Base-by-base conservation (phyloP, 768 basidiomycete species). In the Steccherinum ochraceum region DNA sequence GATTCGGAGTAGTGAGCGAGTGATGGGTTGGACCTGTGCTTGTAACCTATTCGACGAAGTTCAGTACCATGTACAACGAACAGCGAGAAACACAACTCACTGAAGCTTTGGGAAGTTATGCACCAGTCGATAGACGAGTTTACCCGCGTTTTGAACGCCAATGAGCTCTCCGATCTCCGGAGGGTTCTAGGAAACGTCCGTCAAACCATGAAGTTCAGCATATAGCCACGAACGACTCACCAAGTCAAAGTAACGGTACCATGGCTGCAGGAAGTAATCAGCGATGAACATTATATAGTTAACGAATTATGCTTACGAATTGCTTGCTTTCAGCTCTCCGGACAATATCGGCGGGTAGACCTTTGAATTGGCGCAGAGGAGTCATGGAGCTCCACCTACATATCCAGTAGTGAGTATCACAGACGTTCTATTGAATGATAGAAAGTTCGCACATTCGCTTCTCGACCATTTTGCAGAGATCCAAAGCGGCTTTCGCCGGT, bases 321-420 rank as follows among this genome's bases (percentile, higher is more conserved):
- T 98, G 95, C 66, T 98, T 98, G 13, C 90, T 86, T 67, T 98
- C 95, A 0, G 94, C 93, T 62, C 94, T 93, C 23, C 89, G 72
- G 45, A 94, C 72, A 26, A 95, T 84, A 44, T 95, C 91, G 18
- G 76, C 65, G 0, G 93, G 94, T 0, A 95, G 85, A 57, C 87
- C 86, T 65, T 86, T 92, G 77, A 98, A 98, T 64, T 99, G 96
- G 30, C 96, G 80, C 30, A 98, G 76, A 5, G 95, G 94, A 0
- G 94, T 93, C 94, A 98, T 98, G 0, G 93, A 93, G 26, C 84
- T 84, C 95, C 95, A 98, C 88, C 90, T 93, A 49, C 57, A 48
- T 55, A 41, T 11, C 7, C 5, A 30, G 23, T 52, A 12, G 16
- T 12, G 10, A 30, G 45, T n/a, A 40, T 23, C 20, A 46, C 41